A percentile compares a stretch with the other conserved stretches of the same genome.
phyloP scores from a whole-genome alignment of 805 yeast species.

The Ogataea populi-albae region DNA sequence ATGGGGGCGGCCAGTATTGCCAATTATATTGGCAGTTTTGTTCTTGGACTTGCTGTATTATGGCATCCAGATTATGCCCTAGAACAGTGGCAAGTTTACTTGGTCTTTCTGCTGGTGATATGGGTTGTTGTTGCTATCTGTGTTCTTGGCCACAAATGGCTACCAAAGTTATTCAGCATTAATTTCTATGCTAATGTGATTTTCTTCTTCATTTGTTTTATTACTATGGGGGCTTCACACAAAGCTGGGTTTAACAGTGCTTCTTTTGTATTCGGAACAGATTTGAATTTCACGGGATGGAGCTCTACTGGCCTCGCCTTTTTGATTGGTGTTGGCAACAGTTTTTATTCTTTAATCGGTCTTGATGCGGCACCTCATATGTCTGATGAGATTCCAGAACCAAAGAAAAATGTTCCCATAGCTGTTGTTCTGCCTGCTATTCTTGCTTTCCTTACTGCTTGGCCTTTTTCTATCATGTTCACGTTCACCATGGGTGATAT shows the following conservation, averaged over 20 bases:
- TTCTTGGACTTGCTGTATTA: conserved; percentile 11
- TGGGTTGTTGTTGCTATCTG: conserved; percentile 19
- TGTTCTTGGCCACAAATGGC: conserved; percentile 12
- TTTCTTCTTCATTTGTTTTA: conserved; percentile 23
- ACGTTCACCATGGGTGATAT: conserved; percentile 29
- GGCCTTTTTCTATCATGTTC: conserved; percentile 29
- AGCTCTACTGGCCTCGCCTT: conserved; percentile 27
- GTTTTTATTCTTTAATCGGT: conserved; percentile 29
- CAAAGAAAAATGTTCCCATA: conserved; percentile 29
- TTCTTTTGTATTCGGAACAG: conserved; percentile 25
- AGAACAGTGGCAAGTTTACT: conserved; percentile 16
- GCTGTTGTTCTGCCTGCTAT: conserved; percentile 31
- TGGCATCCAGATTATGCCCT: conserved; percentile 11
- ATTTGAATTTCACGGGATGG: conserved; percentile 31
- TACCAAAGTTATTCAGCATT: conserved; percentile 12
- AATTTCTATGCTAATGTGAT: conserved; percentile 26
- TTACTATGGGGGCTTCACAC: conserved; percentile 22
- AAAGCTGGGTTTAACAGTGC: conserved; percentile 14
- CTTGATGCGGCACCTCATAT: conserved; percentile 34
- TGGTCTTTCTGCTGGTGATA: conserved; percentile 15
- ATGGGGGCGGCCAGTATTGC: conserved; percentile 20
- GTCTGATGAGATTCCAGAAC: conserved; percentile 32
- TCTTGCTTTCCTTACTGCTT: conserved; percentile 29
- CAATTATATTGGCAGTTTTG: conserved; percentile 11
- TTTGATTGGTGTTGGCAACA: conserved; percentile 28